Evolutionary conservation across 2,329 filamentous ascomycete genomes (phyloP).

Genomic region (Colletotrichum sp.): DNA sequence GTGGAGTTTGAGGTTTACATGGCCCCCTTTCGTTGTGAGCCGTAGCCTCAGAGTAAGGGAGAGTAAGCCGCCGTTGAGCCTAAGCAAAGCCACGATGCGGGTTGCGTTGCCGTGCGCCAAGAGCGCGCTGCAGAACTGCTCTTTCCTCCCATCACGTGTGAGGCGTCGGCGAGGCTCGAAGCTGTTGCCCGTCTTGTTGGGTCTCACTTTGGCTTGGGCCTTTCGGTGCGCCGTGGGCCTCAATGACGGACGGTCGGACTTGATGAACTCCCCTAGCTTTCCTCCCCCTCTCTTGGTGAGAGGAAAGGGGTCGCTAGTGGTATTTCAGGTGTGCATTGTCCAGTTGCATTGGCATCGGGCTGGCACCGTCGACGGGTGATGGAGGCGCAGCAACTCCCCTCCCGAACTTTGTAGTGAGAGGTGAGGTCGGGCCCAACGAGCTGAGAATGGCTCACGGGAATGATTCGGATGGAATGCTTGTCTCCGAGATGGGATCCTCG

Average conservation of each 20-base stretch:
- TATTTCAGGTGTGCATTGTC: constrained; percentile 7
- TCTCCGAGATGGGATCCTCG: neutral
- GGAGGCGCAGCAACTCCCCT: constrained; percentile 5
- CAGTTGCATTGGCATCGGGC: neutral
- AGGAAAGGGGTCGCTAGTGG: neutral
- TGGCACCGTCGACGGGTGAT: constrained; percentile 2
- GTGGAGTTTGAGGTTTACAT: neutral
- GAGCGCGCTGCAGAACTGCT: neutral
- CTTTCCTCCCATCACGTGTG: neutral
- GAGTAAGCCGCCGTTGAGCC: neutral
- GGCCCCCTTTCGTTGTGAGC: neutral
- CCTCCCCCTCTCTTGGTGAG: neutral
- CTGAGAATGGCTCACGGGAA: neutral
- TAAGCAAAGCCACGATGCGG: neutral
- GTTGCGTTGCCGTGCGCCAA: neutral
- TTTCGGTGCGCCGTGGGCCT: neutral
- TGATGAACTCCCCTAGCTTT: neutral
- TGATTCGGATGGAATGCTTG: neutral
- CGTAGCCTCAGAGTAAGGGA: neutral
- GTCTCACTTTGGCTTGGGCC: neutral
- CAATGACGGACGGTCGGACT: constrained; percentile 1
- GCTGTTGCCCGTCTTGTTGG: neutral
- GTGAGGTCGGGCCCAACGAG: neutral
- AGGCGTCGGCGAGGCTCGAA: neutral
- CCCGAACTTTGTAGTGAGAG: neutral